A percentile compares a stretch with the other conserved stretches of the same genome.
Evolutionary conservation across 176 grass and related monocot genomes (phyloP).

Genomic region (Oryza officinalis): DNA sequence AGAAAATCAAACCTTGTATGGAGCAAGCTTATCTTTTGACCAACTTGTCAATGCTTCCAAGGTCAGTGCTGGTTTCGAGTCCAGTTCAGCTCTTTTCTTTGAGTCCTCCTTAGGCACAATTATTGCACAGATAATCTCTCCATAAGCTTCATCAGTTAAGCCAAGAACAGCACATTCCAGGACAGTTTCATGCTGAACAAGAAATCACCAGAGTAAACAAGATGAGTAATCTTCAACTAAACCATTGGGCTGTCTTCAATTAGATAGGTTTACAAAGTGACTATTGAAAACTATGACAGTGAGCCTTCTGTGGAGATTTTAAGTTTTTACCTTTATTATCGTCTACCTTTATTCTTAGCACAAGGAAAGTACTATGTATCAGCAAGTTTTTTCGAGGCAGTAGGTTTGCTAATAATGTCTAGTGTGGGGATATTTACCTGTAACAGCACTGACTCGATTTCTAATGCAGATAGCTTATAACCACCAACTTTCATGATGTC

Average conservation of each 20-base stretch:
- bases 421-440: slow-evolving; percentile 48
- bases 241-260: not conserved
- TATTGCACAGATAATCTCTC: slow-evolving; percentile 83
- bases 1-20: slow-evolving; percentile 80
- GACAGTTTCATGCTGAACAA: slow-evolving; percentile 60
- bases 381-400: slow-evolving; percentile 1
- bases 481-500: slow-evolving; percentile 99
- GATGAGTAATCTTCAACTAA: not conserved
- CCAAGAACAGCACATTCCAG: slow-evolving; percentile 85
- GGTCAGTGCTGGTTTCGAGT: slow-evolving; percentile 55
- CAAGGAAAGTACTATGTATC: not conserved
- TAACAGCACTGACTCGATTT: slow-evolving; percentile 90
- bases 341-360: not conserved
- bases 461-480: slow-evolving; percentile 92
- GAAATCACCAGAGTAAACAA: slow-evolving; percentile 22
- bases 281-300: not conserved
- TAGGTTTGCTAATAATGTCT: slow-evolving; percentile 14
- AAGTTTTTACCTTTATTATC: slow-evolving; percentile 17
- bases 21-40: slow-evolving; percentile 91
- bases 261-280: not conserved
- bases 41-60: slow-evolving; percentile 75
- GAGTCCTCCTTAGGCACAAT: slow-evolving; percentile 67
- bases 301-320: slow-evolving; percentile 11
- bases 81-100: slow-evolving; percentile 53
- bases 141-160: slow-evolving; percentile 80